phyloP scores from a whole-genome alignment of 306 rosid species.

The Arachis hypogaea region DNA sequence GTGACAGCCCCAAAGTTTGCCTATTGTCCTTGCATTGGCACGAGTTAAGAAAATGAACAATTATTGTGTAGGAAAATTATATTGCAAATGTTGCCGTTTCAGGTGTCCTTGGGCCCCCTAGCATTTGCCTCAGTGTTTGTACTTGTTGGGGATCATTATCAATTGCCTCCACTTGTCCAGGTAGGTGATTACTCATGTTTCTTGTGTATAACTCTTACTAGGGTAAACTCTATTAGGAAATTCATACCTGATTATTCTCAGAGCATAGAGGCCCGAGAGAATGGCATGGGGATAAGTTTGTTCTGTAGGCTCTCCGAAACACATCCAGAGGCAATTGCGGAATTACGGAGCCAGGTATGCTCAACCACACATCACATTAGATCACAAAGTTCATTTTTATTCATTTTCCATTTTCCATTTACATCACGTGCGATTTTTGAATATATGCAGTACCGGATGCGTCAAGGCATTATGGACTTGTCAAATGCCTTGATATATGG shows the following conservation, averaged over 20 bases:
- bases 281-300: conserved; percentile 90
- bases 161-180: conserved; percentile 91
- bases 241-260: conserved; percentile 39
- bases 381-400: conserved; percentile 23
- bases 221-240: conserved; percentile 5
- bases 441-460: conserved; percentile 85
- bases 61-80: background rate
- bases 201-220: background rate
- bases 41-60: background rate
- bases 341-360: conserved; percentile 84
- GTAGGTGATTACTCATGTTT: conserved; percentile 40
- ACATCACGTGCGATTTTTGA: conserved; percentile 39
- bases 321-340: conserved; percentile 89
- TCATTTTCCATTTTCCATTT: conserved; percentile 32
- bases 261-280: conserved; percentile 93
- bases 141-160: conserved; percentile 97
- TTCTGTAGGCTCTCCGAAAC: conserved; percentile 96
- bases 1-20: too few species aligned
- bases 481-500: conserved; percentile 95
- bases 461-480: conserved; percentile 85
- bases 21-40: too few species aligned
- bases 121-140: conserved; percentile 85
- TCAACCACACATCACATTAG: conserved; percentile 20
- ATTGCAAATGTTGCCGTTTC: conserved; percentile 40
- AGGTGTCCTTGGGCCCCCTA: conserved; percentile 96